These are phyloP conservation scores for Phenoliferia sp. DNA, from an alignment of 1,284 basidiomycete genomes.

Conservation along the genomic window DNA sequence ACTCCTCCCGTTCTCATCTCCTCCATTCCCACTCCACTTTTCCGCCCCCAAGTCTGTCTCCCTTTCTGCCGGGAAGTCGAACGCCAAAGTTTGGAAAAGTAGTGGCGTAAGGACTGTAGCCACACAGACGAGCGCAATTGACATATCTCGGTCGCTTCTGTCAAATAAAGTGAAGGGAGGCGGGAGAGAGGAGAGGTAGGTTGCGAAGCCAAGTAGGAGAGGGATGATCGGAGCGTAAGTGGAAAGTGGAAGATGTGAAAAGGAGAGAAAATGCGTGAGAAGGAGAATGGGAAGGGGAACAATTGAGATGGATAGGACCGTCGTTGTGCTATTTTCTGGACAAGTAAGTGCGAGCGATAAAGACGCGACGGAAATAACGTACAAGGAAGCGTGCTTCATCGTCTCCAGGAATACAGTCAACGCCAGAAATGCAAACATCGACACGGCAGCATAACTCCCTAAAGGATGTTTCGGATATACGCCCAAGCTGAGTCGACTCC, in stretches of 20 bases:
- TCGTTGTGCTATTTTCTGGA: neutral
- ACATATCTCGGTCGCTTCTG: neutral
- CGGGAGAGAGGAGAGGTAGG: neutral
- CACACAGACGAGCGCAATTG: neutral
- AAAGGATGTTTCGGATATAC: neutral
- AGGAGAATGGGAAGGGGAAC: neutral
- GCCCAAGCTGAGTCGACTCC: neutral
- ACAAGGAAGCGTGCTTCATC: neutral
- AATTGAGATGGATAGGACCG: neutral
- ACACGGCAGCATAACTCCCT: neutral
- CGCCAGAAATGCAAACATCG: neutral
- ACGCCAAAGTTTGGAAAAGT: neutral
- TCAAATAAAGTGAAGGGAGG: neutral
- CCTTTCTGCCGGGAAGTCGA: neutral
- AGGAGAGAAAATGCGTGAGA: neutral
- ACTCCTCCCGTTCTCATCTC: no score
- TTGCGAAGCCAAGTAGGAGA: neutral
- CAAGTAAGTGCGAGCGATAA: no score
- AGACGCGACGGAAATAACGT: no score
- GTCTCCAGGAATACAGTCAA: neutral
- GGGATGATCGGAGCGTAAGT: neutral
- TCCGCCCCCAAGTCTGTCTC: no score
- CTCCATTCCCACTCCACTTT: no score
- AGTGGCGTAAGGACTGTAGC: neutral
- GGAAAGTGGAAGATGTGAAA: neutral